Conservation (phyloP, 2,329 filamentous ascomycete genomes). For the Coleophoma eucalyptorum region DNA sequence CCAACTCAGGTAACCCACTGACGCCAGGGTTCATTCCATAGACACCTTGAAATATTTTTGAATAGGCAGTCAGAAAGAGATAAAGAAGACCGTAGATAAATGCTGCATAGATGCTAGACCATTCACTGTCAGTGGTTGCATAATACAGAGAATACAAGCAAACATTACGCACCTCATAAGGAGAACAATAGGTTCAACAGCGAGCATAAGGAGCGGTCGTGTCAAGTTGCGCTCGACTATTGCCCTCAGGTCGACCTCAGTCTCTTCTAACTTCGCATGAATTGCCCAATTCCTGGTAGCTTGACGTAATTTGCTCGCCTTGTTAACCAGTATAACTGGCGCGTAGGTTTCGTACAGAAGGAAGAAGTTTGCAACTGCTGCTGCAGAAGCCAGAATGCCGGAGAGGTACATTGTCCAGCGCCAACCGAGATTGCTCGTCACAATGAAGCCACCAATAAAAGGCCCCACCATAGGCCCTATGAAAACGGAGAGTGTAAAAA, state of each 20-base stretch:
- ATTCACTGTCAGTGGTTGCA: too few relatives aligned
- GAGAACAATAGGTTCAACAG: conserved; percentile 20
- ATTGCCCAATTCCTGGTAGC: conserved; percentile 32
- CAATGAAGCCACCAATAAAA: conserved; percentile 39
- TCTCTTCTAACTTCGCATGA: conserved; percentile 24
- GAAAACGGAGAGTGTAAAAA: too few relatives aligned
- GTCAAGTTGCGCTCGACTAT: conserved; percentile 21
- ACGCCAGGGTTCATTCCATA: too few relatives aligned
- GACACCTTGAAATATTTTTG: too few relatives aligned
- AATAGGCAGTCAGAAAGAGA: too few relatives aligned
- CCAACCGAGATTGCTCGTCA: conserved; percentile 46
- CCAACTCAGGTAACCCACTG: too few relatives aligned
- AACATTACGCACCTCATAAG: too few relatives aligned
- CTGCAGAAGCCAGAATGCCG: conserved; percentile 39
- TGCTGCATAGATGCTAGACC: too few relatives aligned
- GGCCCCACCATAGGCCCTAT: conserved; percentile 30
- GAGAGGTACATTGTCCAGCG: conserved; percentile 55
- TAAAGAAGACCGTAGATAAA: too few relatives aligned
- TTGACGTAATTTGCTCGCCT: conserved; percentile 41
- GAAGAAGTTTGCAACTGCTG: conserved; percentile 37
- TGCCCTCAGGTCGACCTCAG: conserved; percentile 29
- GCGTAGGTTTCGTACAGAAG: conserved; percentile 48
- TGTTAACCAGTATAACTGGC: conserved; percentile 40
- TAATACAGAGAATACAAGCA: too few relatives aligned
- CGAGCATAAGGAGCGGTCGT: conserved; percentile 14